Percentiles rank a stretch among this genome's conserved stretches.
phyloP scores from a whole-genome alignment of 1,284 basidiomycete species.

The Leucoagaricus sp. region DNA sequence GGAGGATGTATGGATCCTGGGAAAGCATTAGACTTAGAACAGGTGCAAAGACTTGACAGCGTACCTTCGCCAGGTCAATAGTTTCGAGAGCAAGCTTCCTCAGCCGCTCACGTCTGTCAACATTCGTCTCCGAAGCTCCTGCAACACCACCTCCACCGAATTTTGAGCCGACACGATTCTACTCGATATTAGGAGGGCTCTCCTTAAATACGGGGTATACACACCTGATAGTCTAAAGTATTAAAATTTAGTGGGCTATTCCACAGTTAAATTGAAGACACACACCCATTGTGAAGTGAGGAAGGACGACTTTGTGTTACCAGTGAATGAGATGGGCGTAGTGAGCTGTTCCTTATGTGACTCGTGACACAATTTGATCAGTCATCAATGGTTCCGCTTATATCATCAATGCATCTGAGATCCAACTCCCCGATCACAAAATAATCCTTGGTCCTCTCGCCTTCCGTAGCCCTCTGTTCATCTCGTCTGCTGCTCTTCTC shows the following conservation, averaged over 20 bases:
- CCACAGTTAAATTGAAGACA: background rate
- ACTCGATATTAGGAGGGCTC: constrained; percentile 16
- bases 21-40: constrained; percentile 9
- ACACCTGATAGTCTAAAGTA: constrained; percentile 46
- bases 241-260: background rate
- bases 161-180: constrained; percentile 95
- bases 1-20: constrained; percentile 97
- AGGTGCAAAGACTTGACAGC: background rate
- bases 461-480: too few species aligned
- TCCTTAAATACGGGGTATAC: constrained; percentile 7
- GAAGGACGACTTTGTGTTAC: too few species aligned
- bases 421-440: constrained; percentile 28
- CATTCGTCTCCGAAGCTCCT: constrained; percentile 90
- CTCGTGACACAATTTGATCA: too few species aligned
- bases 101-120: constrained; percentile 93
- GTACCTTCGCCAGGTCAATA: constrained; percentile 91
- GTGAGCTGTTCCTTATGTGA: too few species aligned
- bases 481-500: too few species aligned
- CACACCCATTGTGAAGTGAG: constrained; percentile 36
- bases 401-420: constrained; percentile 26
- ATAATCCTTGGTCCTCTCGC: constrained; percentile 23
- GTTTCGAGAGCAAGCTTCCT: constrained; percentile 96
- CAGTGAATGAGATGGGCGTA: too few species aligned
- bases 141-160: constrained; percentile 95
- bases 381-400: too few species aligned